Conservation (phyloP, 2,329 filamentous ascomycete genomes). For the Xylariaceae sp. region DNA sequence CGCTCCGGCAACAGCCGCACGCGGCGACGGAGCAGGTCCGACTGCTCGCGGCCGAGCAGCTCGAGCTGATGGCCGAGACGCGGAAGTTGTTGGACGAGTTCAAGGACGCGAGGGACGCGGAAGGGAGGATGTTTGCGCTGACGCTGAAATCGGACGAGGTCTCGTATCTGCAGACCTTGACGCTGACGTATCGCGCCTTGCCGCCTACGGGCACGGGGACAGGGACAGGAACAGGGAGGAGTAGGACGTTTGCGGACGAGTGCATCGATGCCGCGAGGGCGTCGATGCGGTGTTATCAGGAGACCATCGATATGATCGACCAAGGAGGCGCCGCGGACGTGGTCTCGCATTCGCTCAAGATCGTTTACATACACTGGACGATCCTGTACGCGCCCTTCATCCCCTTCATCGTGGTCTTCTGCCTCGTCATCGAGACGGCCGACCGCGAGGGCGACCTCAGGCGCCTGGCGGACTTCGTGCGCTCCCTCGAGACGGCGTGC, state of each 20-base stretch:
- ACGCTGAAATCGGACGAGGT: constrained; percentile 38
- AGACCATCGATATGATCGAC: constrained; percentile 36
- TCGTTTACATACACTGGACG: constrained; percentile 42
- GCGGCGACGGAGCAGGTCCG: constrained; percentile 32
- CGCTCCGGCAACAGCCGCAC: constrained; percentile 31
- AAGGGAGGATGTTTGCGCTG: constrained; percentile 30
- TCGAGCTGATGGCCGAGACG: constrained; percentile 29
- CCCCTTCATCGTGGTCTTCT: constrained; percentile 49
- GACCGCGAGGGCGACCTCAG: constrained; percentile 36
- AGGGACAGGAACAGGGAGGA: no score
- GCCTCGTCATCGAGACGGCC: constrained; percentile 43
- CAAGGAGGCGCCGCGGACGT: no score
- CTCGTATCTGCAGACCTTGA: constrained; percentile 36
- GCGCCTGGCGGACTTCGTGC: constrained; percentile 45
- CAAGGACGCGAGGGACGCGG: constrained; percentile 15
- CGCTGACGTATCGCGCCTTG: constrained; percentile 39
- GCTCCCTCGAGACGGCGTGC: constrained; percentile 45
- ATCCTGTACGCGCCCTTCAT: constrained; percentile 47
- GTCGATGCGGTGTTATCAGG: constrained; percentile 37
- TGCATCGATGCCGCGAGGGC: constrained; percentile 39
- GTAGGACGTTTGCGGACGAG: constrained; percentile 35
- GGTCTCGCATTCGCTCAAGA: constrained; percentile 32
- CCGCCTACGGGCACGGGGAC: constrained; percentile 28
- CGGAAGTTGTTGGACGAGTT: constrained; percentile 22
- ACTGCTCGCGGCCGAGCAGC: constrained; percentile 29